phyloP scores from a whole-genome alignment of 2,329 filamentous ascomycete genomes.

The Colletotrichum sp. region DNA sequence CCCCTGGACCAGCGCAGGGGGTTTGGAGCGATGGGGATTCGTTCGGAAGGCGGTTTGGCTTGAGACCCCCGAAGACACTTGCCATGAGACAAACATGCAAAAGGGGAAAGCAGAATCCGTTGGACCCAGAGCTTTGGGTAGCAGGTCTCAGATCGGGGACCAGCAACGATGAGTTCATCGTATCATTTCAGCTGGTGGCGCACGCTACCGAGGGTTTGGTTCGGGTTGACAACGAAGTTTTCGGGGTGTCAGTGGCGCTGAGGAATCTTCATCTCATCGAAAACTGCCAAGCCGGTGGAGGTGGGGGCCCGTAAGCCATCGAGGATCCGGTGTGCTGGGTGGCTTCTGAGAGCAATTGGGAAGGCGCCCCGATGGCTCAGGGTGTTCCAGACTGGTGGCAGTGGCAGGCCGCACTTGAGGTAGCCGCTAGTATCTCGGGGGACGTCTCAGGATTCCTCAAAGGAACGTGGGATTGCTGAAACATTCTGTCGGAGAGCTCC shows the following conservation, averaged over 20 bases:
- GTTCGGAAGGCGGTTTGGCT: not conserved
- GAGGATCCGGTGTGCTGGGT: not conserved
- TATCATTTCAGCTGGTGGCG: not conserved
- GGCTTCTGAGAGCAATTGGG: not conserved
- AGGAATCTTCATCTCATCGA: not conserved
- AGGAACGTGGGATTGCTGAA: not conserved
- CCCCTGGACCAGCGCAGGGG: not conserved
- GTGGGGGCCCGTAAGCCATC: not conserved
- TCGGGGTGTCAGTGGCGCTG: not conserved
- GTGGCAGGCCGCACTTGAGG: not conserved
- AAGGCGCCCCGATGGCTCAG: not conserved
- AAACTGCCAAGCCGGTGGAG: not conserved
- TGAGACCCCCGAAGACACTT: not conserved
- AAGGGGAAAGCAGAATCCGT: conserved; percentile 3
- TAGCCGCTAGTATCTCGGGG: not conserved
- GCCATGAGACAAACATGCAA: conserved; percentile 1
- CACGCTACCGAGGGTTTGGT: not conserved
- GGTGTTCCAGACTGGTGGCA: conserved; percentile 3
- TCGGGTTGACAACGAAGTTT: not conserved
- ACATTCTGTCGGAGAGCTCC: not conserved
- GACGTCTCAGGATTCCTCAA: not conserved
- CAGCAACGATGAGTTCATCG: not conserved
- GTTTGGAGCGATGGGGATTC: not conserved
- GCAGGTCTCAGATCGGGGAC: not conserved
- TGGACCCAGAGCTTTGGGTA: conserved; percentile 1